Evolutionary conservation across 169 alveolate genomes (phyloP), one percentile per base, ranked within the genome.

Genomic region (Theileria equi): DNA sequence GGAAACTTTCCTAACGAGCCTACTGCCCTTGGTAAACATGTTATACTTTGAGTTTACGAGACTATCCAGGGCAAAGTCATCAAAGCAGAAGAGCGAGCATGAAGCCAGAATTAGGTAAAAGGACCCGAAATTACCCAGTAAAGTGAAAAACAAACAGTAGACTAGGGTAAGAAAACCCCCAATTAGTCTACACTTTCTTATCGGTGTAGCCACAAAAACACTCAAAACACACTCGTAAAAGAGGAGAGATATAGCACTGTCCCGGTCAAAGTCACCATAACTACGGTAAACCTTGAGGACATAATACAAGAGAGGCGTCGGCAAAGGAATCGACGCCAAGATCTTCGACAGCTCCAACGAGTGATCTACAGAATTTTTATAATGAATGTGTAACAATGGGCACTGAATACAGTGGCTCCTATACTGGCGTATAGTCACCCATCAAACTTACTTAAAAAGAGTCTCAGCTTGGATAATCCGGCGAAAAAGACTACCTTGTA

Each of bases 51-150:
- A 35, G 26, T 54, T n/a, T 0, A 53, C 25, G 31, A 52, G 43
- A 1, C 44, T 41, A 8, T 5, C 13, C 26, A 74, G 55, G 8
- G 26, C 26, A 40, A 40, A 62, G 23, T 77, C 86, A 45, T 77
- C 86, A 36, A 77, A 52, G 40, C 74, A 67, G 34, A 77, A 66
- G 3, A 77, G 5, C 6, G 79, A 26, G 5, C 52, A 35, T 6
- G 71, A 31, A 16, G 40, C 59, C 55, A 77, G 54, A 25, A 68
- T 26, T n/a, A 77, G 6, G 55, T 77, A 77, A 65, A 62, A 67
- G 34, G 41, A 34, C 13, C 81, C 81, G 38, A 52, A 43, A 32
- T 67, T 63, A 1, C 86, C 80, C 17, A 77, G 7, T 38, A 25
- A 17, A 8, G 19, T 55, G 50, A 77, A 58, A 59, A 65, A 26